Percentiles rank a stretch among this genome's conserved stretches.
phyloP scores from a whole-genome alignment of 192 early-diverging fungal genomes.

The Coemansia sp. region DNA sequence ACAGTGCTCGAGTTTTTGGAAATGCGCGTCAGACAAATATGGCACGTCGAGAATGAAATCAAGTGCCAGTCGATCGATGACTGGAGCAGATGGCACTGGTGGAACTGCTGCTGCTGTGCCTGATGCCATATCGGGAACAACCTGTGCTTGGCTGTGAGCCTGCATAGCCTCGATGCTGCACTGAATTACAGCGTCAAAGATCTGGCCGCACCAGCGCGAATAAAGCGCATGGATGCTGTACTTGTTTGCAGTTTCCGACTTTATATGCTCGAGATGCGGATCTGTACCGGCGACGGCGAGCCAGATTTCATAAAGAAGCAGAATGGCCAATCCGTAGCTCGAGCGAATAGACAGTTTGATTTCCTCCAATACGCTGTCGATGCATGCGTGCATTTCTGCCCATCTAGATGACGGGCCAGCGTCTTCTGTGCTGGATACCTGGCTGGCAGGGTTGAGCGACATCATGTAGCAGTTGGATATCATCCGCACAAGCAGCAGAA shows the following conservation, averaged over 20 bases:
- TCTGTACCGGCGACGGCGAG: conserved; percentile 42
- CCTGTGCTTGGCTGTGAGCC: conserved; percentile 13
- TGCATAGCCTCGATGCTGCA: conserved; percentile 18
- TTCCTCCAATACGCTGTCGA: conserved; percentile 27
- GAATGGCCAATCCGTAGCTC: conserved; percentile 34
- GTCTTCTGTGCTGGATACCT: background rate
- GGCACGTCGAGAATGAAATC: conserved; percentile 46
- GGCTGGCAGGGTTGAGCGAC: background rate
- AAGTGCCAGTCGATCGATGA: conserved; percentile 22
- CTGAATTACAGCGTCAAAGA: conserved; percentile 36
- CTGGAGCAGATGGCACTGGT: background rate
- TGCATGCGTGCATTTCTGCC: conserved; percentile 27
- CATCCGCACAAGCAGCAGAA: conserved; percentile 48
- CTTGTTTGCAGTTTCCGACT: conserved; percentile 3
- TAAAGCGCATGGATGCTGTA: conserved; percentile 35
- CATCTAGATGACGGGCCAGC: conserved; percentile 2
- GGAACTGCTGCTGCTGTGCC: conserved; percentile 3
- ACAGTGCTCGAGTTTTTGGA: conserved; percentile 29
- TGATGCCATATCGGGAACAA: conserved; percentile 13
- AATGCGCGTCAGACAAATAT: conserved; percentile 6
- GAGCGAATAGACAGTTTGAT: conserved; percentile 31
- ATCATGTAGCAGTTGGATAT: conserved; percentile 44
- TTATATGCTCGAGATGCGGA: conserved; percentile 23
- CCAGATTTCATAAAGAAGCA: conserved; percentile 52
- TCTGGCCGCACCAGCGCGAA: conserved; percentile 42